Base-by-base conservation (phyloP, 768 basidiomycete species). In the Scleroderma citrinum region DNA sequence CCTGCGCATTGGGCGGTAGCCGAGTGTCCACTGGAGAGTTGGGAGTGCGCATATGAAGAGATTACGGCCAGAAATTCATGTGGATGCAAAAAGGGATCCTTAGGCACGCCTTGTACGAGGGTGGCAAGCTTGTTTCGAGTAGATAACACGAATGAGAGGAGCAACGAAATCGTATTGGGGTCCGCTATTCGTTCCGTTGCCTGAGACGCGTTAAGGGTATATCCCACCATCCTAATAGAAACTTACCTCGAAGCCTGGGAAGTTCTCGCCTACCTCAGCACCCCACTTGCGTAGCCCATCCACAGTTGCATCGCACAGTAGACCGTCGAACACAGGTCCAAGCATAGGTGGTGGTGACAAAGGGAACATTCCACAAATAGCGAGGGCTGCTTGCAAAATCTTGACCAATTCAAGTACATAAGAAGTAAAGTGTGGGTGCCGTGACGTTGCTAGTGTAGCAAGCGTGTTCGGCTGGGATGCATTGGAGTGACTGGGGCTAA, bases 11-110 rank as follows among this genome's bases (percentile, higher is more conserved):
- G n/a, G 12, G 30, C 13, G 5, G 7, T n/a, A 32, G n/a, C 32
- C 11, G 43, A 14, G 11, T 30, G 17, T 31, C 43, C 43, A 34
- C 43, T 17, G 12, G 39, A 6, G 20, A 44, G 35, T 40, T 66
- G 63, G 14, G 58, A 56, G 20, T 62, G 56, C 7, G 44, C 47
- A 55, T 60, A 68, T 21, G 56, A 62, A 10, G 62, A 57, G 6
- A 91, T 69, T 2, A 77, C 76, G 21, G 69, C 63, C 19, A 76
- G 58, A 51, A 92, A 85, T 8, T 68, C 68, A 35, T 76, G 62
- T 1, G 87, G 85, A 49, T 87, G 77, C 39, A 87, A 69, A 59
- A 92, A 90, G 1, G 90, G 89, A 62, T 92, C 90, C 62, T 82
- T 83, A 2, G 88, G 84, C 32, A 83, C 69, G 29, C 62, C 54